Evolutionary conservation across 2,329 filamentous ascomycete genomes (phyloP), one percentile per base, ranked within the genome.

Genomic region (Coniochaeta pulveracea): DNA sequence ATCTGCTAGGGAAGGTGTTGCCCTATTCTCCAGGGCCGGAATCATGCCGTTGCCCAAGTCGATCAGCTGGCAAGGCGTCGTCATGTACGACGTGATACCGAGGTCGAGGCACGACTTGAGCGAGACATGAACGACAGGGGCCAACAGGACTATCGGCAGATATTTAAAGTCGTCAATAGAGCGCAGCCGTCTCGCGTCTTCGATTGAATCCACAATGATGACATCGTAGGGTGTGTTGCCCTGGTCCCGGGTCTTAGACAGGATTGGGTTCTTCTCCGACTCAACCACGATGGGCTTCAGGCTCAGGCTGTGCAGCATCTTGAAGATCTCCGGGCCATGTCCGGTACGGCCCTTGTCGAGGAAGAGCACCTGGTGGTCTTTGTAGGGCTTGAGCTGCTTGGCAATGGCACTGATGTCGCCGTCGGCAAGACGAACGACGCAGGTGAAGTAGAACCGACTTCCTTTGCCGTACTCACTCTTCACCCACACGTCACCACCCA

Each of bases 71-170:
- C 91, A 96, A 7, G 91, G 91, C 11, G 86, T 94, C 2, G 91
- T 96, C 86, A 96, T 95, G 58, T 95, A 96, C 33, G 88, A 95
- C n/a, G 88, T 93, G 45, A 98, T 94, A 41, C 91, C 89, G 42
- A 96, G 71, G 54, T 96, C 91, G 38, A 96, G 64, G 37, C 89
- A 91, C 3, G 85, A 91, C 62, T 94, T 94, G 46, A 98, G 69
- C 55, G 79, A 93, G 44, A 96, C 85, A 40, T 88, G 84, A 10
- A 96, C 86, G 22, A 85, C 67, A 0, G 89, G 86, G 27, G 86
- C 91, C 28, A 96, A 63, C 40, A 96, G 73, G 26, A 98, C 89
- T 43, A 98, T 88, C 3, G 91, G 91, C 28, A 95, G 85, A 52
- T 95, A 96, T 63, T 95, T 95, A 69, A 95, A 94, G 53, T 93